Conservation (phyloP, 2,329 filamentous ascomycete genomes). For the Nothophoma quercina region DNA sequence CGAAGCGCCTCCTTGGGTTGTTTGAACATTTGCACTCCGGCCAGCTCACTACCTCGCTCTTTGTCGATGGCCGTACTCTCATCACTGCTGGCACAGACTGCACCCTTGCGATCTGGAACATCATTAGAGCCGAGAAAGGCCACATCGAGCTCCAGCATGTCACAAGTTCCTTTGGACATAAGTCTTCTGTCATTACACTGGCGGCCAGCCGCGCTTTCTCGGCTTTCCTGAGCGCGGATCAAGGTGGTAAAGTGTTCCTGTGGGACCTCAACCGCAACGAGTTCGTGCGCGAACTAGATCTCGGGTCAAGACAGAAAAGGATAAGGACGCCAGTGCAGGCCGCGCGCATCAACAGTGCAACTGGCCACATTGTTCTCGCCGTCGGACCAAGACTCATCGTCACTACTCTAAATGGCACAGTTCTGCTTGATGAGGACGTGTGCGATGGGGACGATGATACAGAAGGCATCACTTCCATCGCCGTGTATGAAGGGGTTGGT, state of each 20-base stretch:
- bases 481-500: conserved; percentile 89
- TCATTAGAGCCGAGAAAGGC: conserved; percentile 67
- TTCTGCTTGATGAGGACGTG: conserved; percentile 82
- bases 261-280: conserved; percentile 95
- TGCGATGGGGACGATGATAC: conserved; percentile 67
- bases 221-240: conserved; percentile 82
- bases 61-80: conserved; percentile 88
- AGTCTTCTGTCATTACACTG: conserved; percentile 79
- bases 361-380: conserved; percentile 87
- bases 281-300: conserved; percentile 78
- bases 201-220: conserved; percentile 89
- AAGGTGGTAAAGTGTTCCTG: conserved; percentile 82
- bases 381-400: conserved; percentile 76
- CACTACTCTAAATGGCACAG: conserved; percentile 86
- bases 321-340: conserved; percentile 63
- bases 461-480: conserved; percentile 80
- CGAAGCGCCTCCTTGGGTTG: conserved; percentile 81
- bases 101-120: conserved; percentile 83
- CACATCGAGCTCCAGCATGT: conserved; percentile 79
- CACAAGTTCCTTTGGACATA: conserved; percentile 88
- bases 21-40: conserved; percentile 95
- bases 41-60: conserved; percentile 81
- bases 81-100: conserved; percentile 94
- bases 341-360: conserved; percentile 86
- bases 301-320: conserved; percentile 34